Evolutionary conservation across 2,329 filamentous ascomycete genomes (phyloP), one percentile per base, ranked within the genome.

Genomic region (Massarina eburnea): DNA sequence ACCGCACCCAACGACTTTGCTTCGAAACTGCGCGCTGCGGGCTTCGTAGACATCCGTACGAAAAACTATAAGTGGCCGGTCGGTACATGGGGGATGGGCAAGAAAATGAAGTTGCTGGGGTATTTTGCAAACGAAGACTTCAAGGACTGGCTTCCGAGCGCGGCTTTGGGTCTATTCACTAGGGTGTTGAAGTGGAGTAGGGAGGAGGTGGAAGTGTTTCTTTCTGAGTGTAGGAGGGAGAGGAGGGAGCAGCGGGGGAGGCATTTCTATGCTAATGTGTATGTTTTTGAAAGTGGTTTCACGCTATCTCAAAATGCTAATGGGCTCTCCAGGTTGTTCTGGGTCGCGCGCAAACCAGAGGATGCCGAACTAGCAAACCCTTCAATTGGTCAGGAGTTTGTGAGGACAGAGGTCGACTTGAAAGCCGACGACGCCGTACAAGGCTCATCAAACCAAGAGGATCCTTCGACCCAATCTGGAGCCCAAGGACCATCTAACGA

Each of bases 1-100:
- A 65, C 66, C 6, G 66, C 60, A 6, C 72, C 76, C n/a, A 64
- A 61, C 3, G 52, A 67, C 8, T 72, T 76, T 48, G 64, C 51
- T 1, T 50, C 56, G 1, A 51, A 52, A 17, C 40, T 67, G 3
- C 60, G 53, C 3, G 36, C 50, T 3, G 51, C 54, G 2, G 64
- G 66, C 10, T 68, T 68, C 40, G 49, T 52, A 0, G 53, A 62
- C 14, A 46, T 68, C 26, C 57, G 61, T 8, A 32, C 58, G n/a
- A 62, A 64, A 40, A 50, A 45, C 2, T 57, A 58, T 50, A 67
- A 68, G 38, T 68, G 64, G 66, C 63, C 64, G 0, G 42, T 64
- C 3, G 64, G 64, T 1, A 54, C 49, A 20, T 67, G 62, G 64
- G 60, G 61, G 8, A 66, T 64, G 33, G 62, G 62, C n/a, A 48